Base-by-base conservation (phyloP, 106 monocot genomes). In the Phalaenopsis equestris region DNA sequence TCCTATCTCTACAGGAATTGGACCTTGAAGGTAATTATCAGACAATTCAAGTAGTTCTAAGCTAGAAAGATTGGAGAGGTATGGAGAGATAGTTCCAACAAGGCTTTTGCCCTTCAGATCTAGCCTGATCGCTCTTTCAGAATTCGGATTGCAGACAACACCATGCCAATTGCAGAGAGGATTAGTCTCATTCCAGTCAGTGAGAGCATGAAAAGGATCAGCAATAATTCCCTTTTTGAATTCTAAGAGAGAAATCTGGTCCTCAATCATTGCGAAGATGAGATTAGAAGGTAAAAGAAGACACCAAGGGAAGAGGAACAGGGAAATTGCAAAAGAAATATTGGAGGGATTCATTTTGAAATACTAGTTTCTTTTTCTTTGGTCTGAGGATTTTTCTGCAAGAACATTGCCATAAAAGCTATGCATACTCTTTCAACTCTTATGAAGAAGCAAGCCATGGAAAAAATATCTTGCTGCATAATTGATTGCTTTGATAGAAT, bases 11-110 rank as follows among this genome's bases (percentile, higher is more conserved):
- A 18, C 14, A 39, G 79, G 84, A 76, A 87, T 78, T 11, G 73
- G n/a, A 8, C 87, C 87, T 58, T 77, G 79, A 77, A 88, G 67
- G 64, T 7, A 65, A 65, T 88, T 88, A 18, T 82, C 72, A 42
- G 87, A 84, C 79, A 88, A 72, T 2, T 88, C 82, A 56, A 87
- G 84, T 41, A 67, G 70, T 16, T 37, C 18, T 12, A 84, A 75
- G 42, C 9, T 55, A 56, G 84, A 87, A 67, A 65, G n/a, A 65
- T 65, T 65, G 23, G 23, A 65, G 41, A 41, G 80, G 87, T 46
- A 81, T 87, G 14, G 84, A 81, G 7, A 87, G 79, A 84, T 65
- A 87, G 84, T 79, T 67, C 87, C 81, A 81, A 52, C 41, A 36
- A 84, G 79, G 65, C 73, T 36, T 56, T 46, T 78, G 55, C 79